phyloP scores from a whole-genome alignment of 1,284 basidiomycete genomes.

The Phaffia rhodozyma region DNA sequence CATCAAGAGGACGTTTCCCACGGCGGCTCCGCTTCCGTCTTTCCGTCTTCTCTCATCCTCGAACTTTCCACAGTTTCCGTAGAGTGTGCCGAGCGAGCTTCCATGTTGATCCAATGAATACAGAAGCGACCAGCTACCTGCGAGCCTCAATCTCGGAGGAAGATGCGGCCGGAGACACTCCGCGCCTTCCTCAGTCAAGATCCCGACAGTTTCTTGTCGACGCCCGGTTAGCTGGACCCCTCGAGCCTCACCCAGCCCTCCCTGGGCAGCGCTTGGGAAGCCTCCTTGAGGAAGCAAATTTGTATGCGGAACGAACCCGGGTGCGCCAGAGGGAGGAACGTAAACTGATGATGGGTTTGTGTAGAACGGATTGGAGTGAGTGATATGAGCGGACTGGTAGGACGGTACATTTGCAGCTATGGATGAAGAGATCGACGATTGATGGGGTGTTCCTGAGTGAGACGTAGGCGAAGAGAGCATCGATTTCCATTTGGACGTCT shows the following conservation, averaged over 20 bases:
- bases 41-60: slow-evolving; percentile 18
- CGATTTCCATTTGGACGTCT: slow-evolving; percentile 6
- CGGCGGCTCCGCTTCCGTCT: slow-evolving; percentile 28
- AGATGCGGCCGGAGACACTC: slow-evolving; percentile 43
- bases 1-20: slow-evolving; percentile 47
- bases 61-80: slow-evolving; percentile 46
- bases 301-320: slow-evolving; percentile 47
- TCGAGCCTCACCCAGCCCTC: slow-evolving; percentile 23
- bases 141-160: slow-evolving; percentile 67
- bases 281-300: slow-evolving; percentile 34
- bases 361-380: slow-evolving; percentile 10
- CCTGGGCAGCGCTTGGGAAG: slow-evolving; percentile 21
- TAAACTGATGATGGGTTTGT: slow-evolving; percentile 31
- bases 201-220: slow-evolving; percentile 44
- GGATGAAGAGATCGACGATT: background rate
- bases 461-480: background rate
- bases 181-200: slow-evolving; percentile 48
- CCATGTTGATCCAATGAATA: slow-evolving; percentile 95
- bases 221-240: slow-evolving; percentile 42
- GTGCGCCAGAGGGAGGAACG: slow-evolving; percentile 58
- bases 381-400: background rate
- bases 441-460: background rate
- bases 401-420: background rate
- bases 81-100: slow-evolving; percentile 79
- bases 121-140: slow-evolving; percentile 68